phyloP scores from a whole-genome alignment of 129 eudicot genomes.

The Erigeron canadensis region DNA sequence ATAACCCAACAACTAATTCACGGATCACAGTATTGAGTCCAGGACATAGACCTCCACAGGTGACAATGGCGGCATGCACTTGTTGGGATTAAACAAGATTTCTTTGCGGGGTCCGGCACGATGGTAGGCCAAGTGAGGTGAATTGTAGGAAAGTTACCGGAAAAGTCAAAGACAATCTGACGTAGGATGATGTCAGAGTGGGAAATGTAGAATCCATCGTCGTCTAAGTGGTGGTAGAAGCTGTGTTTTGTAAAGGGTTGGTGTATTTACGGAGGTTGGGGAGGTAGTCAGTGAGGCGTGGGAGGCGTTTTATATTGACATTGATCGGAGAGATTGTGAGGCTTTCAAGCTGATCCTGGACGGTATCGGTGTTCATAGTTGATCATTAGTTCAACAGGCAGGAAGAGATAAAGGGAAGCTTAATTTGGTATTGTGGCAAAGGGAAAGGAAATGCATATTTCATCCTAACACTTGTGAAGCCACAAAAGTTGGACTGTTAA shows the following conservation, averaged over 20 bases:
- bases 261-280: conserved; percentile 33
- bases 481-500: conserved; percentile 13
- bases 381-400: neutral
- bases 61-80: conserved; percentile 70
- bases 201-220: conserved; percentile 54
- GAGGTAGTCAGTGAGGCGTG: conserved; percentile 47
- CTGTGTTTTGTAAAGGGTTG: conserved; percentile 50
- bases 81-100: conserved; percentile 41
- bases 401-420: neutral
- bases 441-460: neutral
- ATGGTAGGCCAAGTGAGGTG: conserved; percentile 56
- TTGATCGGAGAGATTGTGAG: conserved; percentile 30
- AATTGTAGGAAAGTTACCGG: conserved; percentile 36
- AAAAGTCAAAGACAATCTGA: conserved; percentile 49
- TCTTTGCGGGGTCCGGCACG: conserved; percentile 68
- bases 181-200: conserved; percentile 59
- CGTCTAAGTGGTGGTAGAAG: conserved; percentile 47
- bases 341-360: conserved; percentile 25
- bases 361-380: conserved; percentile 10
- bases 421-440: conserved; percentile 7
- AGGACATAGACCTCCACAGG: conserved; percentile 88
- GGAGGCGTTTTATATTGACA: conserved; percentile 33
- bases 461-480: conserved; percentile 12
- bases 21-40: too few species aligned
- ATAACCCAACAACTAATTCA: conserved; percentile 79